Conservation (phyloP, 139 green algal species). For the Raphidocelis subcapitata region DNA sequence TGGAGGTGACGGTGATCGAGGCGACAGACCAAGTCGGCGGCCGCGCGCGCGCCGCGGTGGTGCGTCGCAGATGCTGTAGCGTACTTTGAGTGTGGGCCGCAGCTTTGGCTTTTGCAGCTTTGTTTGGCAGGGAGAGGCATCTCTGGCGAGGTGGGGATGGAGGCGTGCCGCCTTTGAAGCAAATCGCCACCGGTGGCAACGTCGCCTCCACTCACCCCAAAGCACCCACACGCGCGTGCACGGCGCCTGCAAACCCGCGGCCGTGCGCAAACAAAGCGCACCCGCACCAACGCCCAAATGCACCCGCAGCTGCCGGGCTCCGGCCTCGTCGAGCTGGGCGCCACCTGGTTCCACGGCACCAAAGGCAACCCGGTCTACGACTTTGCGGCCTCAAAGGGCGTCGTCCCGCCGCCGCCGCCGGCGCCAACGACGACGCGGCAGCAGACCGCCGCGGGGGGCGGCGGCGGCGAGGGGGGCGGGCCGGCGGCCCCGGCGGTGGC, state of each 20-base stretch:
- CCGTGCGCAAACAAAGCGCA: not conserved
- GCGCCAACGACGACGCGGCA: no score
- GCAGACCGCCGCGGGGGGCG: no score
- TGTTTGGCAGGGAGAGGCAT: no score
- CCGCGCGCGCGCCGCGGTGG: conserved; percentile 13
- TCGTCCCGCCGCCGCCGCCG: not conserved
- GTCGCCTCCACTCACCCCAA: no score
- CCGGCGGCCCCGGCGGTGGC: not conserved
- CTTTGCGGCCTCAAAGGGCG: conserved; percentile 31
- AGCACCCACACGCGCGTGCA: no score
- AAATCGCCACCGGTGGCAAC: no score
- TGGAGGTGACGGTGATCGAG: conserved; percentile 31
- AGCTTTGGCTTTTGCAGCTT: no score
- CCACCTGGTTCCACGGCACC: conserved; percentile 46
- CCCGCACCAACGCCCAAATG: not conserved
- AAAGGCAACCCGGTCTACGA: conserved; percentile 42
- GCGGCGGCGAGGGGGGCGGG: conserved; percentile 9
- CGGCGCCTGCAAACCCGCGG: no score
- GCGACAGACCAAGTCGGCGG: conserved; percentile 19
- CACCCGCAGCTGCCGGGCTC: conserved; percentile 27
- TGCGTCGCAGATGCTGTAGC: not conserved
- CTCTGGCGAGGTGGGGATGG: no score
- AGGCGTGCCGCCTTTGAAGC: no score
- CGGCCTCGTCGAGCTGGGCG: conserved; percentile 32
- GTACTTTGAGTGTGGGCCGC: no score